Evolutionary conservation across 176 grass and related monocot genomes (phyloP), one percentile per base, ranked within the genome.

Genomic region (Oryza meyeriana): DNA sequence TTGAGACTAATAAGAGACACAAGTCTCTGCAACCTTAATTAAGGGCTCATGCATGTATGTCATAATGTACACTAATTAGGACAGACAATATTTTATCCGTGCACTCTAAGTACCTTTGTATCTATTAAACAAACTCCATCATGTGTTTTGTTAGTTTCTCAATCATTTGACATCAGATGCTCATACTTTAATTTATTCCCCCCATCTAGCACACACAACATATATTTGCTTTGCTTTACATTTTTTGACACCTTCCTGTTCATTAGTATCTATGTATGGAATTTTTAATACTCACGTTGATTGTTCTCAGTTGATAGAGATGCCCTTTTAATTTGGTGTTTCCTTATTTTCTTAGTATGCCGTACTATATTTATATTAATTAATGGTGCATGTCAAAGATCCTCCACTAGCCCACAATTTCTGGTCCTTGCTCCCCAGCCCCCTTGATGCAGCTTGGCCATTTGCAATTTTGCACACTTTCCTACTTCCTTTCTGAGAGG

Each of bases 141-240:
- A 90, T 87, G 84, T 85, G 72, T 87, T 88, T 52, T 79, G 71
- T 88, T 82, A 64, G 65, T 75, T 83, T 87, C 44, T 86, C 80
- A 91, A 91, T 94, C 76, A 91, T 94, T 89, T 89, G 86, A 69
- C 67, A 76, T 69, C 76, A 84, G 64, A 91, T 80, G 64, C 84
- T 72, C 57, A 74, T 36, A 71, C 74, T 86, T 73, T 86, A 82
- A 42, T 73, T 47, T 78, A 78, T 82, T 55, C 87, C 35, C 8
- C 22, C 7, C 39, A 33, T 67, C 20, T 32, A 65, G 62, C 26
- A 31, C 32, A 22, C 31, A 80, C 25, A 74, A 2, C 47, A 20
- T 84, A 84, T 80, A 75, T 76, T 80, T 89, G 12, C 36, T 63
- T 84, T 22, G 63, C 30, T 74, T 38, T 76, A 69, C 77, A 81